Conservation (phyloP, 2,329 filamentous ascomycete species). For the Mollisiaceae sp. region DNA sequence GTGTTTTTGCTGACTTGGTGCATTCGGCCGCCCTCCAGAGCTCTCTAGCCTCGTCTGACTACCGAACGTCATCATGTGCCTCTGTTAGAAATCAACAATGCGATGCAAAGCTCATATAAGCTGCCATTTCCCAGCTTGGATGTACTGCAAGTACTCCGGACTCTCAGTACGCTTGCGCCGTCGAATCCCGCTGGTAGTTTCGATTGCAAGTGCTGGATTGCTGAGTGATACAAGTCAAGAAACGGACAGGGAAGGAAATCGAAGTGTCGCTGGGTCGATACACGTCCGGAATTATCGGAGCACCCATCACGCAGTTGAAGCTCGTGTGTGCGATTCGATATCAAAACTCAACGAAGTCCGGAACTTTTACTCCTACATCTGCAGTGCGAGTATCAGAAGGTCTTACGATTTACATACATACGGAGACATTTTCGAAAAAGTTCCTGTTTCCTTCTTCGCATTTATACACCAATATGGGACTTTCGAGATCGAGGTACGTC, state of each 20-base stretch:
- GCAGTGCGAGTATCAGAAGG: not conserved
- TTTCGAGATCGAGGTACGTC: conserved; percentile 25
- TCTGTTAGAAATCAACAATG: conserved; percentile 22
- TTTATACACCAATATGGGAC: conserved; percentile 18
- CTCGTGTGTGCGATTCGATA: not conserved
- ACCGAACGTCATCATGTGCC: conserved; percentile 28
- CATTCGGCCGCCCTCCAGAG: not conserved
- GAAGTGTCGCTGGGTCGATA: conserved; percentile 9
- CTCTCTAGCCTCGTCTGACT: conserved; percentile 21
- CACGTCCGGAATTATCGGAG: conserved; percentile 6
- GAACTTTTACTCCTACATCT: not conserved
- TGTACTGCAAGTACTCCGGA: not conserved
- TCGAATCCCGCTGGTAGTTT: not conserved
- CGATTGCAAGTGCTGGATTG: not conserved
- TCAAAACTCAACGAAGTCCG: not conserved
- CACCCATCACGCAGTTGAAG: not conserved
- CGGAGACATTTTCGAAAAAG: not conserved
- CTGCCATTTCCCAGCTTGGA: not conserved
- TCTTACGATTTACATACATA: not conserved
- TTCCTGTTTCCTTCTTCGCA: not conserved
- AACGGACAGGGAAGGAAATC: not conserved
- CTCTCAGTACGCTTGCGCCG: not conserved
- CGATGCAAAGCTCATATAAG: not conserved
- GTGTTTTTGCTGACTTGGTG: not conserved
- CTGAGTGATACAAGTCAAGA: not conserved